Evolutionary conservation across 495 filamentous ascomycete genomes (phyloP).

Genomic region (Penicillium argentinense): DNA sequence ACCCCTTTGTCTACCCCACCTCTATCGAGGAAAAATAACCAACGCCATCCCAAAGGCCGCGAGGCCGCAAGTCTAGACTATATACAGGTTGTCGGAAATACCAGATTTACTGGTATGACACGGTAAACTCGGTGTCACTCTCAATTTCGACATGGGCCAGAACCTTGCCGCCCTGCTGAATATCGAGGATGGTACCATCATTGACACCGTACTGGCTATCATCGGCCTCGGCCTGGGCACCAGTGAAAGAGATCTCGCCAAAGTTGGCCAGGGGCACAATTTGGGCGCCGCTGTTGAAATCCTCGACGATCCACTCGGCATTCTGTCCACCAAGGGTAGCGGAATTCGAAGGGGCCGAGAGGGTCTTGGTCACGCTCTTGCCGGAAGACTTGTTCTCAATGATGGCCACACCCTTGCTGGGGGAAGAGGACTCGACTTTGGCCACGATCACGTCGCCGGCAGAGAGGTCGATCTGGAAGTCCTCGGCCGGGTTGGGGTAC

Average conservation of each 20-base stretch:
- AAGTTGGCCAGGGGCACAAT: slow-evolving; percentile 58
- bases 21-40: background rate
- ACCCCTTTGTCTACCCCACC: too few relatives aligned
- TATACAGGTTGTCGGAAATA: background rate
- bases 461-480: slow-evolving; percentile 53
- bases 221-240: slow-evolving; percentile 37
- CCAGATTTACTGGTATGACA: slow-evolving; percentile 24
- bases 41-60: slow-evolving; percentile 6
- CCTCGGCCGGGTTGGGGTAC: slow-evolving; percentile 57
- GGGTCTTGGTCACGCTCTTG: slow-evolving; percentile 50
- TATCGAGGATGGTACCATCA: slow-evolving; percentile 50
- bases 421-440: slow-evolving; percentile 48
- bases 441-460: slow-evolving; percentile 59
- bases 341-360: slow-evolving; percentile 36
- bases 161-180: slow-evolving; percentile 49
- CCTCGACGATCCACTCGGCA: slow-evolving; percentile 68
- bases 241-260: slow-evolving; percentile 49
- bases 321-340: slow-evolving; percentile 47
- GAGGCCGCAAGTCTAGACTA: background rate
- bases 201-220: slow-evolving; percentile 33
- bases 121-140: slow-evolving; percentile 37
- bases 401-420: slow-evolving; percentile 50
- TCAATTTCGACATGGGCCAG: slow-evolving; percentile 45
- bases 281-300: slow-evolving; percentile 48
- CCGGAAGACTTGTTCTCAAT: slow-evolving; percentile 58